Conservation (phyloP, 2,329 filamentous ascomycete genomes). For the Periconia macrospinosa region DNA sequence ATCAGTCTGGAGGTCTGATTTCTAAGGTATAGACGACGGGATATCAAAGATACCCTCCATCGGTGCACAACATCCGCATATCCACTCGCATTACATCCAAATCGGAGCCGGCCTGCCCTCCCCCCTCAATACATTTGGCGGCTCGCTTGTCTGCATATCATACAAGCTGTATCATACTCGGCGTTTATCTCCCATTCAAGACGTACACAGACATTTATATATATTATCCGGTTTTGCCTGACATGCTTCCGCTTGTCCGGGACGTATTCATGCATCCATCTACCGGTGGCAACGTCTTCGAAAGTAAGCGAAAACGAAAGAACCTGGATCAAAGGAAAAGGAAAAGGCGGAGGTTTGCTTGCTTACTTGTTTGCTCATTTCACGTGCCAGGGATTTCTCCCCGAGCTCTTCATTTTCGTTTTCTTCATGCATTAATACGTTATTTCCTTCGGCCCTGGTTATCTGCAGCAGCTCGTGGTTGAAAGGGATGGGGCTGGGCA, state of each 20-base stretch:
- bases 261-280: too few species aligned
- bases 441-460: not conserved
- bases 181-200: not conserved
- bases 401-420: too few species aligned
- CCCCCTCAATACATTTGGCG: not conserved
- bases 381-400: too few species aligned
- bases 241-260: too few species aligned
- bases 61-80: not conserved
- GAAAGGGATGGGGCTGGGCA: too few species aligned
- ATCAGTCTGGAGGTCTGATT: not conserved
- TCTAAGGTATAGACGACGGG: not conserved
- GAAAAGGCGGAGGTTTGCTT: too few species aligned
- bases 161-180: not conserved
- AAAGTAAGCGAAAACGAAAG: too few species aligned
- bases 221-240: too few species aligned
- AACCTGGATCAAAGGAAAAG: too few species aligned
- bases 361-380: too few species aligned
- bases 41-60: not conserved
- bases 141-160: not conserved
- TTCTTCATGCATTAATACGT: not conserved
- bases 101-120: not conserved
- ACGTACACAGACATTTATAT: not conserved
- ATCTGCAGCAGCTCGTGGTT: not conserved
- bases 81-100: not conserved
- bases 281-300: too few species aligned